phyloP scores from a whole-genome alignment of 345 rosid genomes.

The Hypericum perforatum region DNA sequence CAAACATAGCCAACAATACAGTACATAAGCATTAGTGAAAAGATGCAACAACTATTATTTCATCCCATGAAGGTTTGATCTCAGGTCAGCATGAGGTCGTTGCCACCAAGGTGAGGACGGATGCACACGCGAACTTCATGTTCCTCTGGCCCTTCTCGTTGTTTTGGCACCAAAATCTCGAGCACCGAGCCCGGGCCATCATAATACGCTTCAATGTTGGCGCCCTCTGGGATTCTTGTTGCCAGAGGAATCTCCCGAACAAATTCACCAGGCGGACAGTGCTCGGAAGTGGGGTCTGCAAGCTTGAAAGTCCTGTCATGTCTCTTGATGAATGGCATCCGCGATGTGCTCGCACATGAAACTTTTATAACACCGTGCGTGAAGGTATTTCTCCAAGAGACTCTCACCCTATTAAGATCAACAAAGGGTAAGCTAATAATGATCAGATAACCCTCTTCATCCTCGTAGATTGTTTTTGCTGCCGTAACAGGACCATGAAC shows the following conservation, averaged over 20 bases:
- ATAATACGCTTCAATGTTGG: constrained; percentile 16
- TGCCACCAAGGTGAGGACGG: constrained; percentile 2
- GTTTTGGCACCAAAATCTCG: constrained; percentile 19
- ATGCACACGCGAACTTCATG: constrained; percentile 21
- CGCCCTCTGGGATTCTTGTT: constrained; percentile 20
- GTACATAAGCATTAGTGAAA: too few species aligned
- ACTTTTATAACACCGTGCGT: constrained; percentile 14
- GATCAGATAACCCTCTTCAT: constrained; percentile 17
- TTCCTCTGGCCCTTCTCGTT: constrained; percentile 17
- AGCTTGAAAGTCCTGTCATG: constrained; percentile 21
- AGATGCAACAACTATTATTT: too few species aligned
- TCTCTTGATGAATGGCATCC: constrained; percentile 16
- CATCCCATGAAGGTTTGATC: too few species aligned
- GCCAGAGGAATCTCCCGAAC: constrained; percentile 16
- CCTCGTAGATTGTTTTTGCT: constrained; percentile 23
- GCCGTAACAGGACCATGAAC: constrained; percentile 19
- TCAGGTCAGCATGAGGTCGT: too few species aligned
- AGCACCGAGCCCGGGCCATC: constrained; percentile 17
- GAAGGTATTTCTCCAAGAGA: constrained; percentile 17
- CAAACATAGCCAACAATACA: too few species aligned
- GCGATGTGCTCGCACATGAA: constrained; percentile 13
- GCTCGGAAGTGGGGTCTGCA: constrained; percentile 13
- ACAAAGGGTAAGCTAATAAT: constrained; percentile 20
- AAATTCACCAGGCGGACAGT: constrained; percentile 20
- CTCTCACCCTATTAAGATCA: constrained; percentile 22